Evolutionary conservation across 768 basidiomycete species (phyloP).

Genomic region (Tulasnella sp.): DNA sequence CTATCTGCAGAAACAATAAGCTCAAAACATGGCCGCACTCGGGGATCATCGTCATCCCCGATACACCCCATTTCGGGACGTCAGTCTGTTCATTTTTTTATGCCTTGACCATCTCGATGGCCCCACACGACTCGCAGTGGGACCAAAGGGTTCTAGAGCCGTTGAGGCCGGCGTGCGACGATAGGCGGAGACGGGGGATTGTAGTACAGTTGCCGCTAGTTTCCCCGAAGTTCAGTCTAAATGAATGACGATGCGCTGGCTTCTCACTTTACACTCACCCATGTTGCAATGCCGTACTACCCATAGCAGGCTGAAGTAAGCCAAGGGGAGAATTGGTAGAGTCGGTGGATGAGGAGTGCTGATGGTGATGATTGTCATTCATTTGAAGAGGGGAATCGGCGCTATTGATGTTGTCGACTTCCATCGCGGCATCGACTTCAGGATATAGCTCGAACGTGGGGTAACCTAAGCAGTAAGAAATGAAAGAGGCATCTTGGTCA

Average conservation of each 20-base stretch:
- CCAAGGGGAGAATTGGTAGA: background rate
- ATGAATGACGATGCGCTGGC: background rate
- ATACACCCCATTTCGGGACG: too few relatives aligned
- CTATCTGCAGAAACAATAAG: too few relatives aligned
- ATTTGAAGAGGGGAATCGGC: slow-evolving; percentile 22
- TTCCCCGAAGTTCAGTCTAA: background rate
- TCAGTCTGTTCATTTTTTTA: too few relatives aligned
- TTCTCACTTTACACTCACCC: background rate
- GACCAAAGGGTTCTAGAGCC: slow-evolving; percentile 15
- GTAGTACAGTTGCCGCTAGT: slow-evolving; percentile 12
- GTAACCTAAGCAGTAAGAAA: too few relatives aligned
- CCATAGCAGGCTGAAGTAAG: slow-evolving; percentile 1
- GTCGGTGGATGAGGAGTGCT: slow-evolving; percentile 29
- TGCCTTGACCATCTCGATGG: slow-evolving; percentile 12
- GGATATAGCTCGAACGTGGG: slow-evolving; percentile 58
- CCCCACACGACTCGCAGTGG: slow-evolving; percentile 16
- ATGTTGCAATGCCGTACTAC: slow-evolving; percentile 1
- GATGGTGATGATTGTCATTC: slow-evolving; percentile 30
- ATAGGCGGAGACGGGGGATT: slow-evolving; percentile 13
- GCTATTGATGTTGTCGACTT: slow-evolving; percentile 40
- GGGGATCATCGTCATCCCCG: too few relatives aligned
- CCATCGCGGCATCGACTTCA: slow-evolving; percentile 37
- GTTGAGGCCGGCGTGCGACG: slow-evolving; percentile 8
- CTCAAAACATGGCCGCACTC: too few relatives aligned
- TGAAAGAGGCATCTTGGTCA: too few relatives aligned